phyloP scores from a whole-genome alignment of 495 filamentous ascomycete species.

The Penicillium lividum region DNA sequence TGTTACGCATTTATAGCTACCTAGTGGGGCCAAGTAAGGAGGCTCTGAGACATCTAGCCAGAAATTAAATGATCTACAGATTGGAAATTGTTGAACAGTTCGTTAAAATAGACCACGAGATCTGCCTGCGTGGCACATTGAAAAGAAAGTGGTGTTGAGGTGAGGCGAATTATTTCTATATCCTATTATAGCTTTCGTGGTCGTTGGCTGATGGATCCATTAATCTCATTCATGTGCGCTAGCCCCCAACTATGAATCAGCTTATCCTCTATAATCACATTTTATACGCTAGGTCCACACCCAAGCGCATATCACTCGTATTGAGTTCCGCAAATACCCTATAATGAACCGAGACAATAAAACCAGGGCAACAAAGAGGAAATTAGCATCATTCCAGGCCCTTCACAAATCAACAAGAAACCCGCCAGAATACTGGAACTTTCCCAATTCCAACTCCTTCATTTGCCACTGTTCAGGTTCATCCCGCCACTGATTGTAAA shows the following conservation, averaged over 20 bases:
- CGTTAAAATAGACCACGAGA: neutral
- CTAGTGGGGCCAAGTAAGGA: no score
- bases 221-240: neutral
- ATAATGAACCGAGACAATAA: neutral
- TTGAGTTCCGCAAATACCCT: neutral
- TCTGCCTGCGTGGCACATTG: no score
- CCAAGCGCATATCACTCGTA: neutral
- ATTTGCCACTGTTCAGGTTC: slow-evolving; percentile 22
- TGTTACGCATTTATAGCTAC: no score
- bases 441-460: slow-evolving; percentile 18
- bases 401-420: neutral
- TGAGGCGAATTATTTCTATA: neutral
- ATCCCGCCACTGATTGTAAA: slow-evolving; percentile 28
- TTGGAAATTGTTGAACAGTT: no score
- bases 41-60: no score
- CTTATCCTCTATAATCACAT: neutral
- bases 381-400: neutral
- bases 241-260: neutral
- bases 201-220: neutral
- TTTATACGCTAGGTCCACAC: neutral
- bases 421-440: slow-evolving; percentile 21
- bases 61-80: no score
- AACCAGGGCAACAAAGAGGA: neutral
- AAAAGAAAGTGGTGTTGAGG: neutral
- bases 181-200: neutral